Evolutionary conservation across 2,329 filamentous ascomycete genomes (phyloP), one percentile per base, ranked within the genome.

Genomic region (Cyanodermella asteris): DNA sequence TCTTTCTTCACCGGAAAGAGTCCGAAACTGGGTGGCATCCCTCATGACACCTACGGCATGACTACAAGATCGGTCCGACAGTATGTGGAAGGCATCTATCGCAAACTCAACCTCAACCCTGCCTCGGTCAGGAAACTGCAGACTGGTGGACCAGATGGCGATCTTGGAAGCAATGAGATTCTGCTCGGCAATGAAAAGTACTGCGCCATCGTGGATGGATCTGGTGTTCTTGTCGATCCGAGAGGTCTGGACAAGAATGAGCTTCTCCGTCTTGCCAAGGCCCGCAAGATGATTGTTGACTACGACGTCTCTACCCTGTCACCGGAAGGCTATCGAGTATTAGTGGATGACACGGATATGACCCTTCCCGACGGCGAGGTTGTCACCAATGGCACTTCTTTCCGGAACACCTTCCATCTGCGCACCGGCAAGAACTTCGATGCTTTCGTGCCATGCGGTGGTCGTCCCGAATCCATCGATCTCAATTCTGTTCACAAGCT

Each of bases 1-100:
- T 97, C 87, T 0, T 97, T 97, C 66, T 97, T 97, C 62, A 97
- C 87, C 3, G 87, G 87, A 43, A 97, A 97, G 63, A 91, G 80
- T 38, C 87, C 81, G 26, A 87, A 76, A 51, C 64, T 97, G 9
- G 87, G 87, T 34, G 87, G 87, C 44, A 97, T 97, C 38, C 87
- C 87, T 18, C 87, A 97, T 50, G 87, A 97, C 47, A 55, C 61
- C 20, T 97, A 97, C 44, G 87, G 87, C 40, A 97, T 97, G 87
- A 97, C 87, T 1, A 94, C 87, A 1, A 55, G 94, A 29, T 93
- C 82, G 5, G 84, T 97, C 24, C 80, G 87, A 22, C 80, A 97
- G 51, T 97, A 90, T 40, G 77, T 97, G 36, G 69, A 81, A 42
- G 87, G 87, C 23, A 91, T 97, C 50, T 94, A 97, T 59, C 74